Evolutionary conservation across 805 yeast species (phyloP), one percentile per base, ranked within the genome.

Genomic region (Allodekkera sacchari): DNA sequence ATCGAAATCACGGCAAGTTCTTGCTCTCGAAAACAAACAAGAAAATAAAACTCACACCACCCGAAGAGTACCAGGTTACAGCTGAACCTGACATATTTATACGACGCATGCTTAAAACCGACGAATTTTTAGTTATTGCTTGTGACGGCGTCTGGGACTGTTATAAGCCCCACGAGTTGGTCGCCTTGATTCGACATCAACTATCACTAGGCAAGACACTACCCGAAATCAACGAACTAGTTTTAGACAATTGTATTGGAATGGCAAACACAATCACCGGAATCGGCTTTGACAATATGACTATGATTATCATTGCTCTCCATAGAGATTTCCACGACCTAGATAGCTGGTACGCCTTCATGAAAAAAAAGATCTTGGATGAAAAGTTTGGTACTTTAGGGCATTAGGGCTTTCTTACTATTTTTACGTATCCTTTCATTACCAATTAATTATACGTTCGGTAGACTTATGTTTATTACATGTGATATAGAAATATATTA

Each of bases 131-230:
- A 14, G 68, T 82, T 2, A 54, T 82, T 33, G 89, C 85, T 1
- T 82, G 94, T 56, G 94, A 82, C 55, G 94, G 94, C 27, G 75
- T 82, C 28, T 82, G 88, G 89, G 92, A 82, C 52, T 67, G 74
- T 22, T 71, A 68, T 45, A 73, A 71, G 36, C 76, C 77, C 41
- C 64, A 62, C 27, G 71, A 74, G 32, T 47, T 82, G 32, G 57
- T 76, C 2, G 53, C 60, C 15, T 53, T 71, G 22, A 69, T 82
- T 21, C 63, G 84, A 44, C 71, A 71, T 38, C 70, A 75, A 40
- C 53, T 81, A 32, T 60, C 71, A 1, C 44, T 69, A 19, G 85
- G 82, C 2, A 64, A 74, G 55, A 67, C 63, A 36, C 52, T 80
- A 15, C 72, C 75, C 26, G 74, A 71, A 27, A 75, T 80, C 15